Evolutionary conservation across 805 yeast species (phyloP).

Genomic region (Yamadazyma sp.): DNA sequence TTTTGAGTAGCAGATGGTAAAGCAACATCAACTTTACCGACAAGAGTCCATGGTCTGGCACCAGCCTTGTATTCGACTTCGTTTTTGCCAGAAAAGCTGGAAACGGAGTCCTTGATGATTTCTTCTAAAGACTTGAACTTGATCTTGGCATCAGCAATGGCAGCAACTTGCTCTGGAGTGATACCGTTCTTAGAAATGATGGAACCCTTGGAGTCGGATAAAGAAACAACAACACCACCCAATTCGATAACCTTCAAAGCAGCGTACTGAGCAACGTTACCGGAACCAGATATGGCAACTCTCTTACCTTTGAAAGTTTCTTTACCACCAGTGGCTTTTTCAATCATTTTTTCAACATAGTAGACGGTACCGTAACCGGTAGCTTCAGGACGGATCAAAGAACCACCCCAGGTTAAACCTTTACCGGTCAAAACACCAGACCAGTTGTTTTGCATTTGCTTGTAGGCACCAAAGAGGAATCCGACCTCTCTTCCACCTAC

Average conservation of each 20-base stretch:
- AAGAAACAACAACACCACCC: conserved; percentile 91
- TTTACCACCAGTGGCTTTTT: conserved; percentile 84
- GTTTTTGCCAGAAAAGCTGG: conserved; percentile 55
- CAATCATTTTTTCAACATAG: conserved; percentile 97
- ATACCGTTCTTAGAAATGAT: conserved; percentile 79
- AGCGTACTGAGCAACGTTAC: conserved; percentile 99
- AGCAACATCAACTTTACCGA: conserved; percentile 91
- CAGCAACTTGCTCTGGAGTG: conserved; percentile 75
- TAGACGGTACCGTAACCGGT: conserved; percentile 97
- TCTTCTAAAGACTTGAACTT: conserved; percentile 74
- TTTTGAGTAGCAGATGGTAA: conserved; percentile 98
- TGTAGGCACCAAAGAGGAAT: conserved; percentile 95
- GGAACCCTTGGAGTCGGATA: conserved; percentile 94
- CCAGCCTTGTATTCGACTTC: conserved; percentile 80
- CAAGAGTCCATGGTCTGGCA: conserved; percentile 95
- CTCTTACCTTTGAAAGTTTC: conserved; percentile 90
- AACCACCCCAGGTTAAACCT: conserved; percentile 98
- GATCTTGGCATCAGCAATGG: conserved; percentile 74
- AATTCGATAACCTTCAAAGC: conserved; percentile 96
- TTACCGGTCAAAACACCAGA: conserved; percentile 98
- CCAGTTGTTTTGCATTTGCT: conserved; percentile 84
- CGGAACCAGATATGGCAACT: conserved; percentile 96
- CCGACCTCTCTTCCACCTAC: conserved; percentile 97
- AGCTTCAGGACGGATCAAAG: conserved; percentile 98
- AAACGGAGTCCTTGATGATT: conserved; percentile 52